These are phyloP conservation scores for Caryopteris hybrid DNA, from an alignment of 305 asterid species.

Conservation along the genomic window DNA sequence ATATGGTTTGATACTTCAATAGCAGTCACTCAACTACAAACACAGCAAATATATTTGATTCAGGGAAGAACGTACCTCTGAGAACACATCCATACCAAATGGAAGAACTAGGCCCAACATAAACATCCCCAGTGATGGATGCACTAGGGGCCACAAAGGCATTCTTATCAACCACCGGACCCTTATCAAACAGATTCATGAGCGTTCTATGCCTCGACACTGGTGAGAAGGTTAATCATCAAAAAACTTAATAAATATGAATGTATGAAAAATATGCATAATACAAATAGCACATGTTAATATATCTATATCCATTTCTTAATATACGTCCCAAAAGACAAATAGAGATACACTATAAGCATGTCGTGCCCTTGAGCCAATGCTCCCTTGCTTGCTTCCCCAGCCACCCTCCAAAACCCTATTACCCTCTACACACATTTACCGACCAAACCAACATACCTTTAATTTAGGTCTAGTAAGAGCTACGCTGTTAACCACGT, in stretches of 20 bases:
- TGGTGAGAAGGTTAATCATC: constrained; percentile 20
- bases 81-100: constrained; percentile 98
- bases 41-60: constrained; percentile 12
- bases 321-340: background rate
- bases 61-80: constrained; percentile 53
- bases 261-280: background rate
- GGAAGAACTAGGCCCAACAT: constrained; percentile 72
- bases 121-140: constrained; percentile 77
- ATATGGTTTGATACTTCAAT: background rate
- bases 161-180: constrained; percentile 64
- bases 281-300: background rate
- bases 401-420: background rate
- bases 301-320: background rate
- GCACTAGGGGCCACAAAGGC: constrained; percentile 97
- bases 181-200: constrained; percentile 84
- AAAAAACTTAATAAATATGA: background rate
- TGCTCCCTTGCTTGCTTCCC: no score
- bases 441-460: background rate
- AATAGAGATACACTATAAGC: background rate
- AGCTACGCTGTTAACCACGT: background rate
- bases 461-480: background rate
- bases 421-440: background rate
- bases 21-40: background rate
- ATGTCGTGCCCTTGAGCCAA: background rate
- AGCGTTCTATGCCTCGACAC: constrained; percentile 91